These are phyloP conservation scores for Gaeumannomyces tritici DNA, from an alignment of 2,329 filamentous ascomycete species.

Conservation along the genomic window DNA sequence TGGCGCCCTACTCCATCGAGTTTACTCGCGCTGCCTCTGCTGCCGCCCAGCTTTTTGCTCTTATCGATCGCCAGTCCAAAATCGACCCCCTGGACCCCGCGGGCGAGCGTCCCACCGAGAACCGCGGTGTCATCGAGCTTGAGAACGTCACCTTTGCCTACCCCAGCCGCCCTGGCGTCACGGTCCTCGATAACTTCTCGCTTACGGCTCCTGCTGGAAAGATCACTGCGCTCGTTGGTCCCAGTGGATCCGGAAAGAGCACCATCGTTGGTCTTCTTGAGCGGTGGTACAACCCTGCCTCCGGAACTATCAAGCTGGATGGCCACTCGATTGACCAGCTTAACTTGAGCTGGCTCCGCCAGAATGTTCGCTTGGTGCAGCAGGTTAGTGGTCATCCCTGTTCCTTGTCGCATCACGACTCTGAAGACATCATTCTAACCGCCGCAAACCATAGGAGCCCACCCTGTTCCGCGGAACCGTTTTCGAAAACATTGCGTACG, in stretches of 20 bases:
- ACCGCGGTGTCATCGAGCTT: constrained; percentile 24
- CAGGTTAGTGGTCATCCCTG: constrained; percentile 11
- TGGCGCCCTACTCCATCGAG: constrained; percentile 26
- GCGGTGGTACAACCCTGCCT: constrained; percentile 35
- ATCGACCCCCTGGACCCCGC: constrained; percentile 24
- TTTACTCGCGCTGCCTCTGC: constrained; percentile 26
- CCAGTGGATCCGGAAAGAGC: constrained; percentile 35
- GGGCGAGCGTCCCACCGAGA: constrained; percentile 18
- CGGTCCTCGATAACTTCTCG: constrained; percentile 30
- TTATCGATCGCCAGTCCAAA: constrained; percentile 25
- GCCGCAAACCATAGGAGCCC: constrained; percentile 14
- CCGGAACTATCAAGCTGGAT: constrained; percentile 18
- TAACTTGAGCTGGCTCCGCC: constrained; percentile 20
- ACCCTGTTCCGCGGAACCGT: constrained; percentile 26
- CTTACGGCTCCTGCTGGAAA: constrained; percentile 33
- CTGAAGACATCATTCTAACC: too few relatives aligned
- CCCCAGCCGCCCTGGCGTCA: constrained; percentile 29
- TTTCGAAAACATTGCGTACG: constrained; percentile 38
- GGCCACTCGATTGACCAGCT: constrained; percentile 14
- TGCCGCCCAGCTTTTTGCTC: constrained; percentile 23
- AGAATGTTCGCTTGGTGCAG: constrained; percentile 20
- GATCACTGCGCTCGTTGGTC: constrained; percentile 34
- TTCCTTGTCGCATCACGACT: too few relatives aligned
- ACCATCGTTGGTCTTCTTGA: constrained; percentile 41
- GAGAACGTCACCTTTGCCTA: constrained; percentile 33